phyloP scores from a whole-genome alignment of 2,329 filamentous ascomycete genomes.

The Nakataea oryzae region DNA sequence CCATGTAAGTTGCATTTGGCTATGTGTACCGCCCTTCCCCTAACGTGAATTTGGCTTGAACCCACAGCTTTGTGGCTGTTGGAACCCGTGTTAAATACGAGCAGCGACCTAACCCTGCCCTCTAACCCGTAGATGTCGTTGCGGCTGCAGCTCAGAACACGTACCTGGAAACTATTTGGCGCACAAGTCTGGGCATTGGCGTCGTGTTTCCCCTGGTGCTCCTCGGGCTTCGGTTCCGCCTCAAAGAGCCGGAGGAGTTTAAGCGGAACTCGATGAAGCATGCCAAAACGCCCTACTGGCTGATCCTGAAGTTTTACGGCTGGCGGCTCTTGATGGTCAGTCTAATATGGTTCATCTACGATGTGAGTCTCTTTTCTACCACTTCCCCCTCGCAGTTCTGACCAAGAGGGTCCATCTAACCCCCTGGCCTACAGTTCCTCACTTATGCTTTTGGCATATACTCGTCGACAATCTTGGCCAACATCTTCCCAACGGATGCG shows the following conservation, averaged over 20 bases:
- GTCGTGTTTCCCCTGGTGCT: conserved; percentile 66
- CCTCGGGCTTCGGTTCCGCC: conserved; percentile 58
- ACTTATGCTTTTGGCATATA: conserved; percentile 82
- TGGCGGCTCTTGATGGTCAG: conserved; percentile 59
- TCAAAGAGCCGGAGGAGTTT: conserved; percentile 73
- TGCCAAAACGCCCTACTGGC: conserved; percentile 41
- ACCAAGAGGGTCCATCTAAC: not conserved
- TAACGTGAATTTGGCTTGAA: too few species aligned
- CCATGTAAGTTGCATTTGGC: conserved; percentile 29
- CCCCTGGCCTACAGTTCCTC: conserved; percentile 47
- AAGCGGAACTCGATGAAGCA: conserved; percentile 58
- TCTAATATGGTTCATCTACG: conserved; percentile 77
- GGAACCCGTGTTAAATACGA: not conserved
- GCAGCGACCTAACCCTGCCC: not conserved
- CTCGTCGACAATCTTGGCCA: conserved; percentile 61
- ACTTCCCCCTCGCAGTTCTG: not conserved
- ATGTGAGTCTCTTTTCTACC: conserved; percentile 31
- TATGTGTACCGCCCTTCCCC: too few species aligned
- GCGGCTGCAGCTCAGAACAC: conserved; percentile 45
- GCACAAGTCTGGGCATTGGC: conserved; percentile 68
- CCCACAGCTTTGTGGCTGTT: too few species aligned
- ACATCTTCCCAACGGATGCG: conserved; percentile 46
- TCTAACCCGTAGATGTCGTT: conserved; percentile 26
- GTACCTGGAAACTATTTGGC: conserved; percentile 69
- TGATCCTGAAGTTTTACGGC: conserved; percentile 60